phyloP scores from a whole-genome alignment of 192 early-diverging fungal genomes.

The Coemansia sp. region DNA sequence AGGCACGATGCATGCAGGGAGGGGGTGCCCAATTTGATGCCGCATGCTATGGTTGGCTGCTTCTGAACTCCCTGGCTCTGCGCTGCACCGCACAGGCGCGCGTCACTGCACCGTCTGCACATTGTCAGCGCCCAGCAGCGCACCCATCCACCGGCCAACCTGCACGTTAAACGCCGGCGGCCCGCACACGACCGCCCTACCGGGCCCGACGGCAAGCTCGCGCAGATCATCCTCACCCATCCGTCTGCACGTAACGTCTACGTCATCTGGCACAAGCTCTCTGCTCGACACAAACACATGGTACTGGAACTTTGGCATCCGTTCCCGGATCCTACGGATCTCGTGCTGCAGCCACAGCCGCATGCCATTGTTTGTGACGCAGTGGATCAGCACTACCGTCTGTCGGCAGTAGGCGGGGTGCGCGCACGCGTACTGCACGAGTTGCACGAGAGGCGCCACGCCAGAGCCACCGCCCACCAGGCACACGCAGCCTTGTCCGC shows the following conservation, averaged over 20 bases:
- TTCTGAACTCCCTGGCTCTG: too few relatives aligned
- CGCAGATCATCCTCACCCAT: neutral
- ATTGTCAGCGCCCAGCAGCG: too few relatives aligned
- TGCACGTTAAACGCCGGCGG: constrained; percentile 33
- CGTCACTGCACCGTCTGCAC: too few relatives aligned
- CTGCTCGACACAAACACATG: constrained; percentile 17
- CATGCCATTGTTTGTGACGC: constrained; percentile 7
- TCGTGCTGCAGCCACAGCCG: constrained; percentile 15
- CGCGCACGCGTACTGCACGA: constrained; percentile 28
- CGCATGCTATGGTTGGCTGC: too few relatives aligned
- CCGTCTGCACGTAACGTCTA: neutral
- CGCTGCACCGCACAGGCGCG: too few relatives aligned
- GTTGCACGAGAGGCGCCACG: constrained; percentile 37
- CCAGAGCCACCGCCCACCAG: constrained; percentile 39
- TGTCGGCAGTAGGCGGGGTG: constrained; percentile 13
- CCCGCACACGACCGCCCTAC: constrained; percentile 28
- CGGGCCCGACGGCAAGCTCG: neutral
- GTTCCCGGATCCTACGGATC: constrained; percentile 2
- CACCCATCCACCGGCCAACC: constrained; percentile 12
- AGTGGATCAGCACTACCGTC: constrained; percentile 22
- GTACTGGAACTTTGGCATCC: constrained; percentile 15
- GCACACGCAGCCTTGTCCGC: neutral
- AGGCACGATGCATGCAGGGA: too few relatives aligned
- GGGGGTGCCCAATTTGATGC: too few relatives aligned
- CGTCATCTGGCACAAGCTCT: too few relatives aligned